Conservation (phyloP, 2,329 filamentous ascomycete genomes). For the Colletotrichum tabaci region DNA sequence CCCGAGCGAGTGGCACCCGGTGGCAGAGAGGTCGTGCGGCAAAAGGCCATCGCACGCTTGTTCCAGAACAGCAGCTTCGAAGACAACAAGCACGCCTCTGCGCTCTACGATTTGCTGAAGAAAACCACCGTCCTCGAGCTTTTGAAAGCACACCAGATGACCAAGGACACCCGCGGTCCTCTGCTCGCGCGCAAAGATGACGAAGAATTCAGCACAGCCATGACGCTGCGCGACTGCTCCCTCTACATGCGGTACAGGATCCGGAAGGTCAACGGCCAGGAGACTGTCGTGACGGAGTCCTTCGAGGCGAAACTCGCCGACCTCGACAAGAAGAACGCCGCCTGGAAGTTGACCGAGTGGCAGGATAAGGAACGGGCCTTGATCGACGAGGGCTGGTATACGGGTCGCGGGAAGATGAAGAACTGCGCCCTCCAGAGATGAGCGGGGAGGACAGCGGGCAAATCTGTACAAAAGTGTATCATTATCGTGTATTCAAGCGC, state of each 20-base stretch:
- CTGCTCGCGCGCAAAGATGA: slow-evolving; percentile 58
- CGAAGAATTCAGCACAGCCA: slow-evolving; percentile 74
- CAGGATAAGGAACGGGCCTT: slow-evolving; percentile 72
- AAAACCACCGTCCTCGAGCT: slow-evolving; percentile 1
- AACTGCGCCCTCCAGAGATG: slow-evolving; percentile 35
- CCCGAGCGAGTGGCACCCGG: slow-evolving; percentile 7
- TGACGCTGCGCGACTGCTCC: slow-evolving; percentile 87
- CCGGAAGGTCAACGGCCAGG: background rate
- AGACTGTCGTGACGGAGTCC: slow-evolving; percentile 42
- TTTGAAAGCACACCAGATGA: slow-evolving; percentile 50
- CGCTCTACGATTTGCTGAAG: slow-evolving; percentile 26
- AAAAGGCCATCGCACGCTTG: slow-evolving; percentile 16
- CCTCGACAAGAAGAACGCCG: slow-evolving; percentile 81
- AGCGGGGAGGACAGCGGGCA: background rate
- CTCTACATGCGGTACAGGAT: slow-evolving; percentile 71
- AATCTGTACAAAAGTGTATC: slow-evolving; percentile 33
- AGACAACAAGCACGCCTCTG: slow-evolving; percentile 24
- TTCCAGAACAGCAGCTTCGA: slow-evolving; percentile 21
- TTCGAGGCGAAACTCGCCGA: slow-evolving; percentile 78
- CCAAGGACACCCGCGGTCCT: slow-evolving; percentile 61
- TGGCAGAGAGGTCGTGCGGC: slow-evolving; percentile 14
- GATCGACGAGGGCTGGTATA: slow-evolving; percentile 79
- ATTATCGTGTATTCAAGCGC: slow-evolving; percentile 22
- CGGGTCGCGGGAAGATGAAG: slow-evolving; percentile 34
- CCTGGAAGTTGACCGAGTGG: slow-evolving; percentile 80